Evolutionary conservation across 345 rosid genomes (phyloP).

Genomic region (Gossypium stocksii): DNA sequence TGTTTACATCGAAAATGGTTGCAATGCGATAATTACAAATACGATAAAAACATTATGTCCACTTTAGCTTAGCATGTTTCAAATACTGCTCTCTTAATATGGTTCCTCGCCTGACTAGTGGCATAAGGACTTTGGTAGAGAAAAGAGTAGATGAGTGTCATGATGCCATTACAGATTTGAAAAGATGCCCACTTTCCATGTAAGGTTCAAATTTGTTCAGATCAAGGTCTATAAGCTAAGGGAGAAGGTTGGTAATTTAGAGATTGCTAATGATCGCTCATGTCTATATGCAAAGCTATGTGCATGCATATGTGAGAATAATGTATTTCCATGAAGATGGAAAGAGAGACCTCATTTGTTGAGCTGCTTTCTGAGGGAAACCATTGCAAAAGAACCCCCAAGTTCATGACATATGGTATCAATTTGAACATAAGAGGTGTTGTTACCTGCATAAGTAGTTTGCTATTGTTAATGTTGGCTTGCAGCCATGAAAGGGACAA

Average conservation of each 20-base stretch:
- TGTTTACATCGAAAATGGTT: background rate
- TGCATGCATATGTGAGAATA: background rate
- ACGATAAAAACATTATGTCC: background rate
- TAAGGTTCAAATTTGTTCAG: background rate
- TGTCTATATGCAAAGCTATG: background rate
- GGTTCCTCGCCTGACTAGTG: background rate
- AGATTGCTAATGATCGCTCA: background rate
- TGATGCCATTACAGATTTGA: background rate
- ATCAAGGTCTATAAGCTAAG: background rate
- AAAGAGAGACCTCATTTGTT: slow-evolving; percentile 27
- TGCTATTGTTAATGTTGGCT: background rate
- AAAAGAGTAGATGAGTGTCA: background rate
- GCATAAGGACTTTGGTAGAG: background rate
- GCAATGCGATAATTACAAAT: background rate
- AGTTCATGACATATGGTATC: background rate
- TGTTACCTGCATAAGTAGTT: background rate
- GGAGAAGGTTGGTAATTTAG: no score
- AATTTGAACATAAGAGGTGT: slow-evolving; percentile 5
- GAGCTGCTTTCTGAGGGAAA: background rate
- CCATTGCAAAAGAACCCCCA: slow-evolving; percentile 7
- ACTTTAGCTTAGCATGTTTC: background rate
- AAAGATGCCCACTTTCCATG: background rate
- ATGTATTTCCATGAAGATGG: background rate
- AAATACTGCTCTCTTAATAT: background rate
- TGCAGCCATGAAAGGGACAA: background rate